A percentile compares a stretch with the other conserved stretches of the same genome.
Evolutionary conservation across 345 rosid genomes (phyloP).

Genomic region (Cardiospermum halicacabum): DNA sequence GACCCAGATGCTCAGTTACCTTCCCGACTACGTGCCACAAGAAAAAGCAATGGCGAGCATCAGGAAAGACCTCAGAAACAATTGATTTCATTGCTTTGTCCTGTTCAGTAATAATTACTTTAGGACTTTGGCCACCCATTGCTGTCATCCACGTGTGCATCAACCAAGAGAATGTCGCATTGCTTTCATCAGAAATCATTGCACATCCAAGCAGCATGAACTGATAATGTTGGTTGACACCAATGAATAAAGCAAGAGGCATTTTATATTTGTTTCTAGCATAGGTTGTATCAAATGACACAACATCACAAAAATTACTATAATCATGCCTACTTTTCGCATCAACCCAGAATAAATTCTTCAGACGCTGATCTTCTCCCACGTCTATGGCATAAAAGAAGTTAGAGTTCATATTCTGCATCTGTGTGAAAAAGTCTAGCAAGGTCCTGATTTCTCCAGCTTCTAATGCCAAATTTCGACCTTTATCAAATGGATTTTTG

Average conservation of each 20-base stretch:
- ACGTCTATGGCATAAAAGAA: constrained; percentile 53
- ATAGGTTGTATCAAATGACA: constrained; percentile 46
- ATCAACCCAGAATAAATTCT: constrained; percentile 51
- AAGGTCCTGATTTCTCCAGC: constrained; percentile 38
- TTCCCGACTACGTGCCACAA: constrained; percentile 45
- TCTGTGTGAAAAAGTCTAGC: constrained; percentile 40
- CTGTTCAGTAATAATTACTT: constrained; percentile 42
- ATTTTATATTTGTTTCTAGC: constrained; percentile 43
- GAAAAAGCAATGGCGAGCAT: constrained; percentile 38
- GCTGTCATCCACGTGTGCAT: constrained; percentile 56
- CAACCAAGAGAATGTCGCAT: constrained; percentile 44
- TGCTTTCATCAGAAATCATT: constrained; percentile 44
- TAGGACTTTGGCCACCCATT: constrained; percentile 51
- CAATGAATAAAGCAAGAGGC: constrained; percentile 52
- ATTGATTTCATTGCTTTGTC: constrained; percentile 35
- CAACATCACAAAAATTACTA: constrained; percentile 40
- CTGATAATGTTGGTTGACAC: constrained; percentile 60
- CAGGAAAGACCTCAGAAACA: constrained; percentile 42
- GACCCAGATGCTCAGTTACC: constrained; percentile 40
- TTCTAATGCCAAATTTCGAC: constrained; percentile 34
- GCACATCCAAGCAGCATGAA: constrained; percentile 57
- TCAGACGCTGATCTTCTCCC: constrained; percentile 48
- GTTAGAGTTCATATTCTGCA: constrained; percentile 45
- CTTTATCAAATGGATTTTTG: constrained; percentile 38
- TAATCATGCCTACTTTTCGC: constrained; percentile 60